A percentile compares a stretch with the other conserved stretches of the same genome.
Evolutionary conservation across 345 rosid genomes (phyloP).

Genomic region (Schrenkiella parvula): DNA sequence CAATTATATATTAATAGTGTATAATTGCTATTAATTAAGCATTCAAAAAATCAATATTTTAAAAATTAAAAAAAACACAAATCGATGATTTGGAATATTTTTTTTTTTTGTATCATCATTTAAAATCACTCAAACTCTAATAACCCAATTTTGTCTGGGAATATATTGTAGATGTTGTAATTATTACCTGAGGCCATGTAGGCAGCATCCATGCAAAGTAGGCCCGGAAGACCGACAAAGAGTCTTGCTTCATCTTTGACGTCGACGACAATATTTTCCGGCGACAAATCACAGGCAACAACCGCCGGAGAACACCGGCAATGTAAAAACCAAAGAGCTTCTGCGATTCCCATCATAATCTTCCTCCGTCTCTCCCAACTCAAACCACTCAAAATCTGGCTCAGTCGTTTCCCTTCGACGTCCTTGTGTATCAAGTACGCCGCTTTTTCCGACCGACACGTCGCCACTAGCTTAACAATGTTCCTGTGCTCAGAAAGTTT

Average conservation of each 20-base stretch:
- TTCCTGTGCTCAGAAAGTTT: conserved; percentile 52
- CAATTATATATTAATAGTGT: too few species aligned
- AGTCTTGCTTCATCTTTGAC: conserved; percentile 48
- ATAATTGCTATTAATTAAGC: too few species aligned
- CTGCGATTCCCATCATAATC: conserved; percentile 54
- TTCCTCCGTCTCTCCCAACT: conserved; percentile 61
- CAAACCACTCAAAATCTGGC: conserved; percentile 41
- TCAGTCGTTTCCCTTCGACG: conserved; percentile 50
- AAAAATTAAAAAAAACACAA: too few species aligned
- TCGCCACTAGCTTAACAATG: conserved; percentile 48
- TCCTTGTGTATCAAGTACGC: conserved; percentile 52
- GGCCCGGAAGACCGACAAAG: conserved; percentile 38
- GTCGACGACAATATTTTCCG: conserved; percentile 52
- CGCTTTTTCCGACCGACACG: conserved; percentile 47
- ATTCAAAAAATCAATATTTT: too few species aligned
- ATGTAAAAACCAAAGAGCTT: conserved; percentile 66
- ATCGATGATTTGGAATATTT: too few species aligned
- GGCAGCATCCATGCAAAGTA: conserved; percentile 29
- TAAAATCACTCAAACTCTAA: too few species aligned
- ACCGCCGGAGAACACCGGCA: conserved; percentile 33
- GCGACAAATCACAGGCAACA: conserved; percentile 47
- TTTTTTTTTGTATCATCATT: too few species aligned
- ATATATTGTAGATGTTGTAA: background rate
- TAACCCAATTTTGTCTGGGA: background rate
- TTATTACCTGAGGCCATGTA: conserved; percentile 64